phyloP scores from a whole-genome alignment of 2,329 filamentous ascomycete species.

The Allantophomopsis cytisporea region DNA sequence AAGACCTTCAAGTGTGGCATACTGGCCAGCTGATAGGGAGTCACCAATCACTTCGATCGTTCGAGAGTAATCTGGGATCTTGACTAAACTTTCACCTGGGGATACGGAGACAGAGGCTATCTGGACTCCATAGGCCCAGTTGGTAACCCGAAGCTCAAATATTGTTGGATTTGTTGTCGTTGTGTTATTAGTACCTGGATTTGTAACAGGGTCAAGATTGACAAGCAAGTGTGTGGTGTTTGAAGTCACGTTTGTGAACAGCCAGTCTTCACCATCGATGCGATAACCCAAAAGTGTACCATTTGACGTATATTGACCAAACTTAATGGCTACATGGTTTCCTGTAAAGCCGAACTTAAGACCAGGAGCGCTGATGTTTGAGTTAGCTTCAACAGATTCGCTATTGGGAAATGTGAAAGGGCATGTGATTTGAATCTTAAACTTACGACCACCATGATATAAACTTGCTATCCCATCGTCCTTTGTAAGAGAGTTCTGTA shows the following conservation, averaged over 20 bases:
- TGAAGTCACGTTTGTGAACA: slow-evolving; percentile 44
- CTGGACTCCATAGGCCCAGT: slow-evolving; percentile 47
- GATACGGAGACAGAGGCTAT: slow-evolving; percentile 36
- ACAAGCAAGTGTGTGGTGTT: slow-evolving; percentile 41
- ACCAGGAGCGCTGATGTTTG: slow-evolving; percentile 6
- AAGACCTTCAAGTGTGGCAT: slow-evolving; percentile 42
- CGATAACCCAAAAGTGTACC: slow-evolving; percentile 39
- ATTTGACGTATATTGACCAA: slow-evolving; percentile 10
- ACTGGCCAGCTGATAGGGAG: slow-evolving; percentile 40
- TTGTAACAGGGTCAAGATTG: slow-evolving; percentile 18
- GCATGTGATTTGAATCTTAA: not conserved
- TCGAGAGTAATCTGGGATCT: slow-evolving; percentile 21
- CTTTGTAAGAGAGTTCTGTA: slow-evolving; percentile 44
- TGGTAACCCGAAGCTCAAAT: slow-evolving; percentile 45
- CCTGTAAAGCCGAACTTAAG: slow-evolving; percentile 13
- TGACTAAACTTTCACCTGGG: slow-evolving; percentile 27
- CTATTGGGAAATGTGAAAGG: not conserved
- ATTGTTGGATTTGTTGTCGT: slow-evolving; percentile 27
- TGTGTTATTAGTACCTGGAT: slow-evolving; percentile 28
- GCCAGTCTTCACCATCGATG: slow-evolving; percentile 44
- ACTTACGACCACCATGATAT: slow-evolving; percentile 47
- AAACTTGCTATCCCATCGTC: slow-evolving; percentile 45
- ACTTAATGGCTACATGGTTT: slow-evolving; percentile 10
- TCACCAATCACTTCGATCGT: slow-evolving; percentile 29
- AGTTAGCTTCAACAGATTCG: not conserved